Evolutionary conservation across 2,329 filamentous ascomycete species (phyloP), one percentile per base, ranked within the genome.

Genomic region (Gaeumannomyces tritici): DNA sequence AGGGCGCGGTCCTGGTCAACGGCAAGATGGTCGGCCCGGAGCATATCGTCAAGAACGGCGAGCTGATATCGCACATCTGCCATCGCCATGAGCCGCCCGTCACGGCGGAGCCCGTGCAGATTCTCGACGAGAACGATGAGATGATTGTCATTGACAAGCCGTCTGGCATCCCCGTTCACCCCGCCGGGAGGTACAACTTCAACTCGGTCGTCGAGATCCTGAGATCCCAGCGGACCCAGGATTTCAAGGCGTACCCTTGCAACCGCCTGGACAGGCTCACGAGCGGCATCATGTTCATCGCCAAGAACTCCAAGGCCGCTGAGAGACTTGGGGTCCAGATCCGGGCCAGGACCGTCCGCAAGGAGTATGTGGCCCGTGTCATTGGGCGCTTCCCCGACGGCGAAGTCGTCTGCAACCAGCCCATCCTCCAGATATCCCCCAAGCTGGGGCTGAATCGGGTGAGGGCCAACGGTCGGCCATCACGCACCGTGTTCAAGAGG

Each of bases 131-230:
- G 74, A 91, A 96, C 68, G 85, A 96, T 57, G 89, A 93, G 67
- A 88, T 99, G 79, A 89, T 99, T 64, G 93, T 98, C 65, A 96
- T 99, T 73, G 92, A 97, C 77, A 99, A 99, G 75, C 95, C 95
- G 0, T 89, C 93, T 0, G 95, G 95, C 8, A 88, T 99, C 55
- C 95, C 95, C 0, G 95, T 99, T 0, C 95, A 99, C 73, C 91
- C 95, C 7, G 93, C 95, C 0, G 95, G 95, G 7, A 87, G 95
- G 59, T 99, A 99, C 79, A 92, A 93, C 73, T 96, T 89, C 80
- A 99, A 99, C 76, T 93, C 91, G 0, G 84, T 99, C 57, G 83
- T 96, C 54, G 93, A 98, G 78, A 96, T 99, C 67, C 88, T 99
- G 84, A 88, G 90, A 68, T 85, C 90, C 2, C 89, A 96, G 71